Base-by-base conservation (phyloP, 1,284 basidiomycete species). In the Puccinia polysora region DNA sequence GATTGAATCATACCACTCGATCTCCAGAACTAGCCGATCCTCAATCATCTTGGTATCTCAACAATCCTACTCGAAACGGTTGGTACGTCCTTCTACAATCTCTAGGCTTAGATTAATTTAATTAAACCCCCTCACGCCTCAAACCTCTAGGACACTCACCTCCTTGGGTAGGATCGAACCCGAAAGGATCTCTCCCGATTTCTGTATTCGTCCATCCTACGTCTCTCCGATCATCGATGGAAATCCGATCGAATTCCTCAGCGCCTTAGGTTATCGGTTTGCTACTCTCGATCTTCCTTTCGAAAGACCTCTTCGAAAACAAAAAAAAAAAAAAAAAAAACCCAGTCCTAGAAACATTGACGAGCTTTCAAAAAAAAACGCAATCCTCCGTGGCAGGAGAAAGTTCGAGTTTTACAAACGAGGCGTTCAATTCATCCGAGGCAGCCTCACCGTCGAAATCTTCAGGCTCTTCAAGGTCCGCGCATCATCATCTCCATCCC, bases 121-220 rank as follows among this genome's bases (percentile, higher is more conserved):
- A 6, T 10, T 28, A 30, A 38, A 30, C 28, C 10, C 14, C 28
- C 15, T 32, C 28, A 25, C n/a, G 18, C 25, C 25, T 23, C 32
- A 43, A 43, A 20, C 8, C 23, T 52, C 23, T 52, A 71, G 69
- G 59, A 38, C 45, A 3, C 58, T 71, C n/a, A 63, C 40, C 38
- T 63, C 59, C 25, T 50, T 55, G 2, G 69, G 69, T 38, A 59
- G 59, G 36, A 34, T 50, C 50, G 69, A 71, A 47, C 50, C 69
- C n/a, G 69, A 71, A 56, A 20, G 69, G n/a, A 25, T 71, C 12
- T 71, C 69, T n/a, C 69, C 69, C 23, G 69, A 71, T 4, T 71
- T 64, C 38, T 55, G 40, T 18, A 63, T 63, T 18, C n/a, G 69
- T n/a, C 69, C 69, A 3, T 34, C 28, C 14, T 53, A 71, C 69